Base-by-base conservation (phyloP, 2,329 filamentous ascomycete genomes). In the Geosmithia morbida region DNA sequence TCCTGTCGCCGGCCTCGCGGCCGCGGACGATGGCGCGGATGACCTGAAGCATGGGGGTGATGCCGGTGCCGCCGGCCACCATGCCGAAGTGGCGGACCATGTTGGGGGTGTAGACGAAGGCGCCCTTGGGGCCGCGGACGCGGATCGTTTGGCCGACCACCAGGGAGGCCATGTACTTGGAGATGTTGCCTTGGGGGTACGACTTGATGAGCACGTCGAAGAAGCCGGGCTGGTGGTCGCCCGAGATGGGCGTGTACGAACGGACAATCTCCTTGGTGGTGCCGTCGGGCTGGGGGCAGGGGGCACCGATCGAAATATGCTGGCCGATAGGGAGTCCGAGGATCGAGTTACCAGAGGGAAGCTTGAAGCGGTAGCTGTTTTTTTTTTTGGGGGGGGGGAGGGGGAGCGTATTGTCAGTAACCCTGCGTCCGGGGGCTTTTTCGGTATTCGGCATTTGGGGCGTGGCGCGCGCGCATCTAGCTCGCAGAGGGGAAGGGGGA, bases 141-240 rank as follows among this genome's bases (percentile, higher is more conserved):
- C 87, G 87, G 75, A 98, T 92, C 51, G 77, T 83, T 66, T 94
- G 81, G 51, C 90, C 89, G 51, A 96, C 75, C 53, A 77, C 77
- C 52, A 98, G 77, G 13, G 78, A 81, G 44, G 87, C 86, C 70
- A 98, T 81, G 68, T 94, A 76, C 70, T 87, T 89, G 65, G 86
- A 94, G 74, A 98, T 97, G 73, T 97, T 97, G 58, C 92, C 92
- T 56, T 87, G 89, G 2, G 89, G 87, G 70, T 98, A 98, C 22
- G 88, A 88, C 75, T 98, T 98, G 75, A 98, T 89, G 57, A 98
- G 79, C 51, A 98, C 83, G 67, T 97, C 92, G 66, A 98, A 88
- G 75, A 87, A 84, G 64, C 92, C 92, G 48, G 84, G 81, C 63
- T 89, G 82, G 64, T 90, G 81, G 69, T 94, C 88, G 56, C 85